Base-by-base conservation (phyloP, 2,329 filamentous ascomycete genomes). In the Magnaporthales sp. region DNA sequence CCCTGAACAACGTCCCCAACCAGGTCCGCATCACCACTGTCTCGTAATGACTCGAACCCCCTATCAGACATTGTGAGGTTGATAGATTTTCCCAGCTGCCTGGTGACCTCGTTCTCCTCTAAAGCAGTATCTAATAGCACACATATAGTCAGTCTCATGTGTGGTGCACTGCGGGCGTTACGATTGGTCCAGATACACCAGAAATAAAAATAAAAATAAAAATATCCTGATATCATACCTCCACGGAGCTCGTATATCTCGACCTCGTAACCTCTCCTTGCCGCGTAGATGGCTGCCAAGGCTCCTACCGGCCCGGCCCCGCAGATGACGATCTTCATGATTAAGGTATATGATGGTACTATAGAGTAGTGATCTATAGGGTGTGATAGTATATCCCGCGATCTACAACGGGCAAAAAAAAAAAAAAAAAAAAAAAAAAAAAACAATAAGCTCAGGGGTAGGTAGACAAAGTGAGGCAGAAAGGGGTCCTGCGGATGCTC, bases 41-140 rank as follows among this genome's bases (percentile, higher is more conserved):
- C 81, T 66, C 86, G 85, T 78, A 99, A 89, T 27, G 94, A 91
- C 76, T 95, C 91, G 76, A 98, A 93, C 32, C 95, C 95, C 67
- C 95, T 89, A 75, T 98, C 93, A 0, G 95, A 98, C 0, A 99
- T 83, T 26, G 95, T 94, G 66, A 99, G 80, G 75, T 99, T 99
- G 81, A 99, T 99, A n/a, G 94, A 98, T 77, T 93, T 96, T 68
- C 89, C 56, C 95, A 89, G 63, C 97, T 88, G 80, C 98, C 95
- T 98, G 61, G 15, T 32, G 3, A 32, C 11, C 27, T 63, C 27
- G n/a, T 2, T 63, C 27, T 63, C 61, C 9, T 63, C 61, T 4
- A 38, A 11, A 15, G 22, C 31, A 38, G 19, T 32, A 13, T 63
- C 61, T 63, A 15, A 4, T 15, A 51, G 11, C 22, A 27, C 6